Evolutionary conservation across 2,329 filamentous ascomycete genomes (phyloP), one percentile per base, ranked within the genome.

Genomic region (Xylariales sp.): DNA sequence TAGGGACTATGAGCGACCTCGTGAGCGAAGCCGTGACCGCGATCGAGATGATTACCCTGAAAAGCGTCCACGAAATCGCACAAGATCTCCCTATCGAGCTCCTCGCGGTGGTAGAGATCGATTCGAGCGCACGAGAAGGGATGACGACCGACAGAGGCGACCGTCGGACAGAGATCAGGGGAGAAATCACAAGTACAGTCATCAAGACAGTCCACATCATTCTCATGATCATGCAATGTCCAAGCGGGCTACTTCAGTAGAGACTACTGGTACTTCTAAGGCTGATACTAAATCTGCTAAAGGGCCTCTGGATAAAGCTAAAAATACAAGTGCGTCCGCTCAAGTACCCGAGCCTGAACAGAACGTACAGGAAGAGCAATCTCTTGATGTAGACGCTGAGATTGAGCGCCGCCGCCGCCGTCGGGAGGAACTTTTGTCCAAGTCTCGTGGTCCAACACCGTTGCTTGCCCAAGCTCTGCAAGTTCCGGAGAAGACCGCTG

Each of bases 341-440:
- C 57, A 59, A 47, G 50, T 51, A 46, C 48, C 42, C 52, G 66
- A 58, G 49, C 58, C 56, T 8, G 61, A 64, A 49, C 61, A 76
- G 46, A 70, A 65, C 50, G 69, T 75, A 18, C 38, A 24, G 46
- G 73, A 77, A 49, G 68, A 74, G 42, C 71, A 80, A 52, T 72
- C 76, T n/a, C 60, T 88, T 51, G 85, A 94, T 60, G 86, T 94
- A 67, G 86, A 85, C 47, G 82, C 86, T 51, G 75, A 91, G 56
- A 86, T 95, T 55, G 86, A 94, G 62, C 83, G 88, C 55, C 85
- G 90, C 42, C 84, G 89, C 20, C 88, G 85, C 58, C 80, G 86
- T 44, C 83, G 90, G 50, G 87, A 93, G 66, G 87, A 88, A 49
- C 85, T 95, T 49, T 78, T 88, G 58, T 85, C 87, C 60, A 94